phyloP scores from a whole-genome alignment of 768 basidiomycete species.

The Megacollybia marginata region DNA sequence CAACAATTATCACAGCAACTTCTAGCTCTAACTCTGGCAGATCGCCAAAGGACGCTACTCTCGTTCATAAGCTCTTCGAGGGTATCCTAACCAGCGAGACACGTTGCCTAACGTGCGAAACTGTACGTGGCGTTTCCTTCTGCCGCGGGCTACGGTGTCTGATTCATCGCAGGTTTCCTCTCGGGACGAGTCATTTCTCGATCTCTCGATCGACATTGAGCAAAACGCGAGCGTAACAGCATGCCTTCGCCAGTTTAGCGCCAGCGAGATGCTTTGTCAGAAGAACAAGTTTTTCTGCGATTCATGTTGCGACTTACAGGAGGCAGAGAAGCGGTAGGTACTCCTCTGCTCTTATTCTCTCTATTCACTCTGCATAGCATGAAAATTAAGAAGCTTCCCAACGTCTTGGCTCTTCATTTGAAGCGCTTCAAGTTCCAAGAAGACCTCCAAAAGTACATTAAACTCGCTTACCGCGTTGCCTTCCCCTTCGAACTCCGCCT shows the following conservation, averaged over 20 bases:
- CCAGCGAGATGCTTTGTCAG: slow-evolving; percentile 97
- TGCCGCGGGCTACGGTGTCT: slow-evolving; percentile 1
- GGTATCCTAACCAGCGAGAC: slow-evolving; percentile 95
- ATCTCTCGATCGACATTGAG: slow-evolving; percentile 98
- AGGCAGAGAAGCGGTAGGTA: slow-evolving; percentile 91
- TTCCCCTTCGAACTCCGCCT: slow-evolving; percentile 92
- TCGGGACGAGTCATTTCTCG: slow-evolving; percentile 93
- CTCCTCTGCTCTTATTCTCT: slow-evolving; percentile 4
- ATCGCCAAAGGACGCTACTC: slow-evolving; percentile 50
- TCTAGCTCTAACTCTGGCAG: slow-evolving; percentile 41
- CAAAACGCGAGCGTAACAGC: slow-evolving; percentile 96
- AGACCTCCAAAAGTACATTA: slow-evolving; percentile 83
- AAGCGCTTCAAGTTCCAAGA: slow-evolving; percentile 99
- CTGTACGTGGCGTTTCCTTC: slow-evolving; percentile 44
- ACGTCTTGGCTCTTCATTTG: slow-evolving; percentile 89
- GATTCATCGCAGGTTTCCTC: slow-evolving; percentile 59
- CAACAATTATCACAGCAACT: slow-evolving; percentile 31
- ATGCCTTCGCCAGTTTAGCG: slow-evolving; percentile 93
- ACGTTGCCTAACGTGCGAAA: slow-evolving; percentile 95
- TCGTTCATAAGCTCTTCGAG: slow-evolving; percentile 91
- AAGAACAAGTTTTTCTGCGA: slow-evolving; percentile 99
- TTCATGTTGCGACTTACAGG: slow-evolving; percentile 91
- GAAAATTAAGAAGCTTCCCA: slow-evolving; percentile 97
- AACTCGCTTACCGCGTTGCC: slow-evolving; percentile 92
- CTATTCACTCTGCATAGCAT: slow-evolving; percentile 47